Percentiles rank a stretch among this genome's conserved stretches.
These are phyloP conservation scores for Xylariaceae sp. DNA, from an alignment of 2,329 filamentous ascomycete genomes.

Conservation along the genomic window DNA sequence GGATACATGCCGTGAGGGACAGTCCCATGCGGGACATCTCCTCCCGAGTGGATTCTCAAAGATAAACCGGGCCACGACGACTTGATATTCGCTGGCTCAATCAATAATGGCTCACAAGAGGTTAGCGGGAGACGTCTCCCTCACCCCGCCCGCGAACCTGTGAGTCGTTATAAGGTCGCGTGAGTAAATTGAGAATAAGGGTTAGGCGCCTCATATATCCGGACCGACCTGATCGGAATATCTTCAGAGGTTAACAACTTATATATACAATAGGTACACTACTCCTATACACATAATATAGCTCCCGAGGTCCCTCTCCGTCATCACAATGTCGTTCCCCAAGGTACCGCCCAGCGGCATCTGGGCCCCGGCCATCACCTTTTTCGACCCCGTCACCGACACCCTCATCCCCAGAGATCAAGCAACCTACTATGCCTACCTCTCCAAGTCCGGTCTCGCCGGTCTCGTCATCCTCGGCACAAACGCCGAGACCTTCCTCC, in stretches of 20 bases:
- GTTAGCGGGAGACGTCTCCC: neutral
- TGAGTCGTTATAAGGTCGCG: neutral
- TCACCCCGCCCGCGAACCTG: neutral
- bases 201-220: neutral
- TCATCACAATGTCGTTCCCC: slow-evolving; percentile 24
- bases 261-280: neutral
- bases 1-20: too few relatives aligned
- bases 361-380: slow-evolving; percentile 49
- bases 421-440: slow-evolving; percentile 44
- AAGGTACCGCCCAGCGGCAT: slow-evolving; percentile 34
- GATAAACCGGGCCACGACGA: neutral
- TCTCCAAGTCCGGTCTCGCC: slow-evolving; percentile 34
- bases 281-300: neutral
- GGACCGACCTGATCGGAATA: neutral
- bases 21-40: neutral
- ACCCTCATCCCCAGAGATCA: slow-evolving; percentile 41
- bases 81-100: neutral
- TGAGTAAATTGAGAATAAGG: neutral
- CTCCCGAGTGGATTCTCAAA: neutral
- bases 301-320: neutral
- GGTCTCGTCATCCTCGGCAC: slow-evolving; percentile 33
- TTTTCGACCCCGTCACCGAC: slow-evolving; percentile 46
- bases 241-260: neutral
- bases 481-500: slow-evolving; percentile 39
- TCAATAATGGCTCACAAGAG: neutral